phyloP scores from a whole-genome alignment of 75 land plant genomes.

The Selaginella tamariscina region DNA sequence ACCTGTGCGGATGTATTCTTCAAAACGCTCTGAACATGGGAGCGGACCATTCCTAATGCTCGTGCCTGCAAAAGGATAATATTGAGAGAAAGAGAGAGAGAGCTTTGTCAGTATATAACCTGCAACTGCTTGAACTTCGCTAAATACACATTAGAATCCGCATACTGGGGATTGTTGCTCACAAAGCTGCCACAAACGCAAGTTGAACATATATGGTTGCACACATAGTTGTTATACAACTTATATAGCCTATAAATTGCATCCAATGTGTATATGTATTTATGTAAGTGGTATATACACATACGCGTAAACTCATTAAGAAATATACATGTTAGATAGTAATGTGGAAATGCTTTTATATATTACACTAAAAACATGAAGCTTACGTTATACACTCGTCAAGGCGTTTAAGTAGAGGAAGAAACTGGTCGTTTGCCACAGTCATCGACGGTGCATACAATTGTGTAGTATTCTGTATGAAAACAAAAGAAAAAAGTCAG shows the following conservation, averaged over 20 bases:
- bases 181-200: conserved; percentile 44
- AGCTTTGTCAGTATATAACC: conserved; percentile 35
- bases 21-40: conserved; percentile 77
- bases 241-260: no score
- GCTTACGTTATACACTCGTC: conserved; percentile 95
- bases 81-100: background rate
- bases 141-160: conserved; percentile 86
- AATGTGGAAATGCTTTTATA: background rate
- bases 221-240: no score
- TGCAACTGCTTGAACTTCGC: conserved; percentile 91
- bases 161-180: conserved; percentile 86
- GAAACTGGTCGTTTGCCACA: conserved; percentile 66
- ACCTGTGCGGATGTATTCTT: conserved; percentile 85
- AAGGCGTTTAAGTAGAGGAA: conserved; percentile 76
- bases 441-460: conserved; percentile 86
- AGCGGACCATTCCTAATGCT: conserved; percentile 84
- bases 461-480: conserved; percentile 47
- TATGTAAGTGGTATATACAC: no score
- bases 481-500: background rate
- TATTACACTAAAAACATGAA: background rate
- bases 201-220: no score
- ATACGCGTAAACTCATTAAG: no score
- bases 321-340: background rate
- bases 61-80: conserved; percentile 52
- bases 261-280: no score